Evolutionary conservation across 257 asterid species (phyloP).

Genomic region (Nemophila menziesii): DNA sequence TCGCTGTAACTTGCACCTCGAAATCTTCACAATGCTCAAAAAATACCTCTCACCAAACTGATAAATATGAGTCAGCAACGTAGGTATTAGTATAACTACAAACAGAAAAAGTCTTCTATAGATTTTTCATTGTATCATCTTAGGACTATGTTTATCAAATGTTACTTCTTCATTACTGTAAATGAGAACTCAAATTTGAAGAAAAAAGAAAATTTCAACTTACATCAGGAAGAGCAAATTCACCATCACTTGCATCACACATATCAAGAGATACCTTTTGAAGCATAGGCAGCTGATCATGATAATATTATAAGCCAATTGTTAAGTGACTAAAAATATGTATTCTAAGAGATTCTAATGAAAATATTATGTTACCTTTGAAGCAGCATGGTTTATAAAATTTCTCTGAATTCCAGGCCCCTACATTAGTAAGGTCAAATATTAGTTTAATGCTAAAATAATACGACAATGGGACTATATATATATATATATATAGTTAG

Average conservation of each 20-base stretch:
- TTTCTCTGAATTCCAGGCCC: conserved; percentile 55
- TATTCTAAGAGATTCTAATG: neutral
- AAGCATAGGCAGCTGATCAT: conserved; percentile 63
- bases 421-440: conserved; percentile 17
- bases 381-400: conserved; percentile 43
- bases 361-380: conserved; percentile 30
- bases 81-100: neutral
- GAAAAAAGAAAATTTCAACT: conserved; percentile 11
- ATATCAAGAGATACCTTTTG: conserved; percentile 68
- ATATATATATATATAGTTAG: neutral
- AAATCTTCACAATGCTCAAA: conserved; percentile 50
- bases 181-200: too few relatives aligned
- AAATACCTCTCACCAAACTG: conserved; percentile 52
- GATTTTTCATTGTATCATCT: neutral
- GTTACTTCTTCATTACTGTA: neutral
- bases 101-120: neutral
- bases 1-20: conserved; percentile 52
- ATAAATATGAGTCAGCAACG: conserved; percentile 10
- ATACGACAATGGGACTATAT: neutral
- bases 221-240: conserved; percentile 69
- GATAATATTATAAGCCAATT: neutral
- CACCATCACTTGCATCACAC: conserved; percentile 71
- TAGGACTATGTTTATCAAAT: neutral
- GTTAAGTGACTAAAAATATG: neutral
- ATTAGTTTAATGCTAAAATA: neutral